Base-by-base conservation (phyloP, 164 flowering plant genomes). In the Piper betle region DNA sequence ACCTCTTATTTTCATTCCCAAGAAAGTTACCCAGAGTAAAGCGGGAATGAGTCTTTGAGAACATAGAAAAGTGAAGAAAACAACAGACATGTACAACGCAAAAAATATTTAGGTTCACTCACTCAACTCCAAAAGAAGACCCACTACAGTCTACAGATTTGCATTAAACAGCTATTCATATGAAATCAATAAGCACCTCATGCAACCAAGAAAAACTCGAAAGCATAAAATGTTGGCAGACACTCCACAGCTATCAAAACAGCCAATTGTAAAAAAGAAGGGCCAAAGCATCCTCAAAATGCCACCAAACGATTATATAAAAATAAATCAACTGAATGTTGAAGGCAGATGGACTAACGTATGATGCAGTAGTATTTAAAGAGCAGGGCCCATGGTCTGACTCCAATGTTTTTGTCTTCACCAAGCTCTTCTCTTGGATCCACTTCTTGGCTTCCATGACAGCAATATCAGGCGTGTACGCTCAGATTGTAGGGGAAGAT, bases 401-500 rank as follows among this genome's bases (percentile, higher is more conserved):
- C 6, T 77, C 72, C 53, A 75, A 68, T 64, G 77, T 81, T 62
- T 81, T 63, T 66, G 57, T 67, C 58, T 82, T 76, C 58, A 75
- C 82, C 16, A 57, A 69, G 71, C 79, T 84, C 75, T 77, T 87
- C 64, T 85, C 88, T 68, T 81, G 73, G 11, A 87, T 62, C 95
- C 95, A 87, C 67, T 76, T 85, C 68, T 71, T 84, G 19, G 95
- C 92, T 75, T 87, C 90, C 74, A 73, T 74, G 52, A 84, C 72
- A 69, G 89, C 87, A 62, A 79, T 55, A 73, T 75, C 75, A 58
- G 73, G 66, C 17, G 60, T 57, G 50, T 55, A 67, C 54, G 57
- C 67, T 69, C 68, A 56, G 5, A 40, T 52, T 33, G 52, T 37
- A 53, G 58, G 52, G 46, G 68, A 72, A 73, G 75, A 60, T 69